These are phyloP conservation scores for Helicostylum pulchrum DNA, from an alignment of 192 early-diverging fungal species.

Conservation along the genomic window DNA sequence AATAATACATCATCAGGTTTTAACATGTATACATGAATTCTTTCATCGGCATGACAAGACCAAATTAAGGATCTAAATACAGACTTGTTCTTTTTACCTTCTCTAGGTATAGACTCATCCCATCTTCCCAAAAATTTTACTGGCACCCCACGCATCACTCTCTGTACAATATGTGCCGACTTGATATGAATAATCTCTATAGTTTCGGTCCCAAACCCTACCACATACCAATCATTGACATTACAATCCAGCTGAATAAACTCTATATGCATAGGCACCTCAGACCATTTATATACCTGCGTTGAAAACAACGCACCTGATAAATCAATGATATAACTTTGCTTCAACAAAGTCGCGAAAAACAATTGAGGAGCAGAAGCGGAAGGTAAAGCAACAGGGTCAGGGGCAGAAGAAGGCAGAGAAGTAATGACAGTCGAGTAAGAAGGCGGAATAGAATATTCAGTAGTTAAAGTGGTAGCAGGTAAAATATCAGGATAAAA, in stretches of 20 bases:
- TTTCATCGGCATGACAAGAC: slow-evolving; percentile 22
- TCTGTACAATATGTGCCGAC: slow-evolving; percentile 19
- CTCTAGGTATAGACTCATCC: neutral
- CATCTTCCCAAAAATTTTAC: slow-evolving; percentile 28
- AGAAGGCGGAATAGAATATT: slow-evolving; percentile 33
- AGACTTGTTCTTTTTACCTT: neutral
- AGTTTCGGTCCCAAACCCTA: slow-evolving; percentile 25
- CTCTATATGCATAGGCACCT: slow-evolving; percentile 27
- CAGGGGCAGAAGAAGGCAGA: slow-evolving; percentile 15
- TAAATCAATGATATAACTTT: slow-evolving; percentile 33
- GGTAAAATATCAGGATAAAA: slow-evolving; percentile 34
- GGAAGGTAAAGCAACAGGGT: slow-evolving; percentile 29
- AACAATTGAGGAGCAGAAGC: slow-evolving; percentile 32
- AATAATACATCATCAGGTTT: neutral
- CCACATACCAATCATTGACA: slow-evolving; percentile 20
- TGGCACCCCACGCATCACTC: slow-evolving; percentile 19
- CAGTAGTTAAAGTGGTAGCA: slow-evolving; percentile 22
- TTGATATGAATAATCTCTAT: slow-evolving; percentile 28
- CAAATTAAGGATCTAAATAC: slow-evolving; percentile 21
- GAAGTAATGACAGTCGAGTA: slow-evolving; percentile 28
- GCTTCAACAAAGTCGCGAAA: slow-evolving; percentile 27
- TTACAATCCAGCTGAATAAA: slow-evolving; percentile 5
- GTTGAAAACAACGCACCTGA: slow-evolving; percentile 31
- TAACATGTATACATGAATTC: slow-evolving; percentile 32
- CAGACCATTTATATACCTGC: slow-evolving; percentile 22